Evolutionary conservation across 495 filamentous ascomycete genomes (phyloP), one percentile per base, ranked within the genome.

Genomic region (Diplogelasinospora grovesii): DNA sequence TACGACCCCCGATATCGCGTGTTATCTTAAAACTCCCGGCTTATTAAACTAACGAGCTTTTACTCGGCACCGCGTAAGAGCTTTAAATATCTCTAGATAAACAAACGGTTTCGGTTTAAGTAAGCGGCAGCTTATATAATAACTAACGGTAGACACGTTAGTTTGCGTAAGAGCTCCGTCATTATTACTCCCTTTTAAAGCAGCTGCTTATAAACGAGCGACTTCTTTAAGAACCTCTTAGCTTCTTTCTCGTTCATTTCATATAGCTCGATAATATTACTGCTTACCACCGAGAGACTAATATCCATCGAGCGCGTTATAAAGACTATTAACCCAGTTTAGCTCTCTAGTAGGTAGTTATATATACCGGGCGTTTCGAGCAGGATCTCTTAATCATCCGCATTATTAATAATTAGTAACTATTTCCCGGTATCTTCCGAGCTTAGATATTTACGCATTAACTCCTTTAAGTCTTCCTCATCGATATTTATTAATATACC

Each of bases 21-120:
- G 5, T 63, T 46, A 23, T 77, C 71, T 5, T 61, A 55, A 37
- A 76, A 81, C 5, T 76, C 73, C 48, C 63, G 48, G 41, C 67
- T 73, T 9, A 78, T 48, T 4, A 78, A 49, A 15, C 60, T 52
- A 6, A 68, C 23, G 13, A 41, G 44, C 9, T 65, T 56, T 22
- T 66, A 35, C 18, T 74, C 66, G 9, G 64, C 60, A 0, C 65
- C 61, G 14, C 57, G 49, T 0, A 75, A 46, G 1, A 77, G 63
- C 0, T 28, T 5, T 8, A 76, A 39, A 34, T 82, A 82, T 11
- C 57, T 39, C 0, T 30, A 6, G 8, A 75, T 13, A 1, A 52
- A 35, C 4, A 62, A 53, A 8, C 48, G 27, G 14, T 69, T 75
- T 4, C 51, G 46, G 25, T 73, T 75, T 6, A 75, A 22, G 29